Conservation (phyloP, 2,329 filamentous ascomycete species). For the Xylogone sp. region DNA sequence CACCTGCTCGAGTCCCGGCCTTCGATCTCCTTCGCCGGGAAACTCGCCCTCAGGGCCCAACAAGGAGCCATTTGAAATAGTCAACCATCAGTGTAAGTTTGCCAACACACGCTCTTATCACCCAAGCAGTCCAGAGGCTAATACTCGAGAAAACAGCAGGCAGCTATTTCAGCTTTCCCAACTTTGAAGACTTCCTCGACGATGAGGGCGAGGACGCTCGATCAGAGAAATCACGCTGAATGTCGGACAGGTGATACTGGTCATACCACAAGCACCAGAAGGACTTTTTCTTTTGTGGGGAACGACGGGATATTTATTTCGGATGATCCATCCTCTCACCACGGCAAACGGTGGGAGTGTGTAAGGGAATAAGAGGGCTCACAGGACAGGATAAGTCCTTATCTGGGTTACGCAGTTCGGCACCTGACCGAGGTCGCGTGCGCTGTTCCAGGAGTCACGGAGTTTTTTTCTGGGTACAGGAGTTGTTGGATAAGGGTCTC, state of each 20-base stretch:
- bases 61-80: slow-evolving; percentile 20
- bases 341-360: too few species aligned
- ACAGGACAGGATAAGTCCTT: too few species aligned
- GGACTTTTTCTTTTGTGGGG: too few species aligned
- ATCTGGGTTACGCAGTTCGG: too few species aligned
- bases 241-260: too few species aligned
- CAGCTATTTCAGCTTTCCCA: slow-evolving; percentile 71
- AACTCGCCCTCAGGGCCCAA: slow-evolving; percentile 7
- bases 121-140: neutral
- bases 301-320: slow-evolving; percentile 27
- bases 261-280: too few species aligned
- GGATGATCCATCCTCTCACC: too few species aligned
- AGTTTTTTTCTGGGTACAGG: too few species aligned
- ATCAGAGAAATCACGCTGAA: slow-evolving; percentile 8
- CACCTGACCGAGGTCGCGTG: too few species aligned
- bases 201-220: slow-evolving; percentile 19
- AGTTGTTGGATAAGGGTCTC: too few species aligned
- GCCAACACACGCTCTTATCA: neutral
- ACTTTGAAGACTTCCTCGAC: slow-evolving; percentile 62
- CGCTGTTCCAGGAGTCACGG: too few species aligned
- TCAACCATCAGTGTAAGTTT: slow-evolving; percentile 19
- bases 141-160: slow-evolving; percentile 29
- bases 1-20: slow-evolving; percentile 16
- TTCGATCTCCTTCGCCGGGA: neutral
- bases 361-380: too few species aligned